Evolutionary conservation across 192 early-diverging fungal species (phyloP), one percentile per base, ranked within the genome.

Genomic region (Coemansia biformis): DNA sequence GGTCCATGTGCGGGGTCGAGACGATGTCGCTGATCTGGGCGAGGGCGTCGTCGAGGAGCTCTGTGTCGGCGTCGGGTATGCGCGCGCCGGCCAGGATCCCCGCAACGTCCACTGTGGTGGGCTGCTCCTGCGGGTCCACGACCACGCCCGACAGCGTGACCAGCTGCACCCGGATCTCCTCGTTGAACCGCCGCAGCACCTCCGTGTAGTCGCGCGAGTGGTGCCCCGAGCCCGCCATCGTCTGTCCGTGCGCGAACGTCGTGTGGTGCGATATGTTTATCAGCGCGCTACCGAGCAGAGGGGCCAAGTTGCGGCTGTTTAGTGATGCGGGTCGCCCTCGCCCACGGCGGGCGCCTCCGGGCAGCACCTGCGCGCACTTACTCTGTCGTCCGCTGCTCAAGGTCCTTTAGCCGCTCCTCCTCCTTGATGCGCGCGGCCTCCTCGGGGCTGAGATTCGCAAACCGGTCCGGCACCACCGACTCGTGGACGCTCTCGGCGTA

Each of bases 181-280:
- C 51, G 48, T 72, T 72, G 53, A 72, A 72, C 48, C 57, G 56
- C 30, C 53, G 50, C 21, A 72, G 42, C 21, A 65, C 32, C 17
- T 64, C 69, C 15, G 48, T 59, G 28, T 65, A 65, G 57, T 73
- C 69, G 42, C 57, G 61, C 18, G 61, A 47, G 34, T 51, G 32
- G 33, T 52, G 38, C 7, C 59, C 56, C 15, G 44, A 50, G 43
- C 39, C 39, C 18, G 31, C 46, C 26, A 64, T 57, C 15, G 57
- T 15, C 39, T 52, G 69, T 5, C 53, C 51, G 34, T 60, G 65
- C 23, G 39, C 46, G 41, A 51, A 65, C 43, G 51, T 49, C 4
- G 52, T 24, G 13, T 48, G 48, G 29, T 73, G 61, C 23, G 57
- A 61, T 29, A 73, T 73, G 49, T 64, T 73, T 13, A 73, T 73